Evolutionary conservation across 2,329 filamentous ascomycete species (phyloP).

Genomic region (Colletotrichum trifolii): DNA sequence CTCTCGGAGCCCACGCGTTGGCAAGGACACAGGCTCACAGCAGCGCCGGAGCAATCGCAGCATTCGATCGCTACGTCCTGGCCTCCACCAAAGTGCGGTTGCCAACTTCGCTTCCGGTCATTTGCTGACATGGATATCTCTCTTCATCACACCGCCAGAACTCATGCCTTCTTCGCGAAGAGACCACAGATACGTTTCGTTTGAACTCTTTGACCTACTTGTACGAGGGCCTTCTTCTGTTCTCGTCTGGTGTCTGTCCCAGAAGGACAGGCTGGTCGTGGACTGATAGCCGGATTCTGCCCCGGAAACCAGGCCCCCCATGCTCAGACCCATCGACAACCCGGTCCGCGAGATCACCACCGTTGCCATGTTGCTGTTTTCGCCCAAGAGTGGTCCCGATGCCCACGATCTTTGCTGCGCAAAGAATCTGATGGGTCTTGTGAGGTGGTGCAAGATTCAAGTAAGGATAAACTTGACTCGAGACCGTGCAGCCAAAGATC

Average conservation of each 20-base stretch:
- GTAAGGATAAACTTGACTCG: slow-evolving; percentile 29
- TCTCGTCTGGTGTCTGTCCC: not conserved
- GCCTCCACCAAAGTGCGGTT: slow-evolving; percentile 20
- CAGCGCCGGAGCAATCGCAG: not conserved
- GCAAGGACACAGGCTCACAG: slow-evolving; percentile 8
- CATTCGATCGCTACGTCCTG: slow-evolving; percentile 4
- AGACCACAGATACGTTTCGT: not conserved
- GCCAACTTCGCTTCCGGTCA: slow-evolving; percentile 34
- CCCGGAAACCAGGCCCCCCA: slow-evolving; percentile 17
- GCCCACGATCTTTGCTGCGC: slow-evolving; percentile 6
- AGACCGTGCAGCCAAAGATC: slow-evolving; percentile 15
- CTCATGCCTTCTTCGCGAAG: slow-evolving; percentile 4
- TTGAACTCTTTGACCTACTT: not conserved
- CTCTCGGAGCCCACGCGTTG: slow-evolving; percentile 3
- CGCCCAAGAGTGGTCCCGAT: slow-evolving; percentile 14
- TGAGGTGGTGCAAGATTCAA: slow-evolving; percentile 17
- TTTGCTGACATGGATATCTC: slow-evolving; percentile 16
- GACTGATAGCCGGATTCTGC: slow-evolving; percentile 13
- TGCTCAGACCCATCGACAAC: slow-evolving; percentile 9
- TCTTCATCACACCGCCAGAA: slow-evolving; percentile 21
- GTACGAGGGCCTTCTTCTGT: not conserved
- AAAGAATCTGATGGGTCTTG: slow-evolving; percentile 12
- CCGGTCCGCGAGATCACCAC: slow-evolving; percentile 29
- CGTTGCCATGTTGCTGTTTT: slow-evolving; percentile 15
- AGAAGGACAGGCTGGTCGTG: slow-evolving; percentile 7